Evolutionary conservation across 2,329 filamentous ascomycete species (phyloP).

Genomic region (Cordyceps tenuipes): DNA sequence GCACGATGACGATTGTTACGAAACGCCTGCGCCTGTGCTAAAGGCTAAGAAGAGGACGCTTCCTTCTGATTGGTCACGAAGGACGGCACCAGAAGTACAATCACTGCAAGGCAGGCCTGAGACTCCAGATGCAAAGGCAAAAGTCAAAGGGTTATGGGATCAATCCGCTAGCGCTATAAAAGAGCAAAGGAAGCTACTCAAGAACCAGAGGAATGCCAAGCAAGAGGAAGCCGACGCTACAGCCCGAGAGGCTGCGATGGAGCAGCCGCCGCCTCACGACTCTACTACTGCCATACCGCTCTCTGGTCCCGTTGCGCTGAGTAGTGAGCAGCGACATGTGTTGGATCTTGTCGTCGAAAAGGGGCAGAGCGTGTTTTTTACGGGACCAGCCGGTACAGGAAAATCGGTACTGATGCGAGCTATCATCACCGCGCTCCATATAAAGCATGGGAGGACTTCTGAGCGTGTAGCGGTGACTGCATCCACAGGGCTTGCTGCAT

Average conservation of each 20-base stretch:
- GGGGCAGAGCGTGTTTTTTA: slow-evolving; percentile 91
- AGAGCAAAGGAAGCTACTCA: slow-evolving; percentile 68
- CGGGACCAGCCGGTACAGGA: slow-evolving; percentile 89
- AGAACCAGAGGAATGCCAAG: slow-evolving; percentile 36
- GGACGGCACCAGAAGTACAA: slow-evolving; percentile 30
- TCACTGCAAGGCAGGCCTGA: slow-evolving; percentile 23
- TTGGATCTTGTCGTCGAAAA: slow-evolving; percentile 73
- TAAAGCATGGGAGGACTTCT: slow-evolving; percentile 66
- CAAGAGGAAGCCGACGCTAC: slow-evolving; percentile 31
- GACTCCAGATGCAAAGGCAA: slow-evolving; percentile 18
- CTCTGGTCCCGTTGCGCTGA: slow-evolving; percentile 58
- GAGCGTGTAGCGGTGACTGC: slow-evolving; percentile 89
- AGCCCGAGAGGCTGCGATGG: slow-evolving; percentile 27
- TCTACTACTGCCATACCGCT: slow-evolving; percentile 24
- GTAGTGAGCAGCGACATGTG: slow-evolving; percentile 78
- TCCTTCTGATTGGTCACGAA: slow-evolving; percentile 32
- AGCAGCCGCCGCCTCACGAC: slow-evolving; percentile 20
- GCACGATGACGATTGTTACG: slow-evolving; percentile 18
- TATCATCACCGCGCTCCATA: slow-evolving; percentile 73
- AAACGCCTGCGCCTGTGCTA: slow-evolving; percentile 17
- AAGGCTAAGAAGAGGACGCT: slow-evolving; percentile 55
- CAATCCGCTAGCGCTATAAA: slow-evolving; percentile 66
- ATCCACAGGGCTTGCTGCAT: slow-evolving; percentile 90
- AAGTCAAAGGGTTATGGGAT: slow-evolving; percentile 50
- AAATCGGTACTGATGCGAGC: slow-evolving; percentile 94